These are phyloP conservation scores for Fragaria iinumae DNA, from an alignment of 306 rosid genomes.

Conservation along the genomic window DNA sequence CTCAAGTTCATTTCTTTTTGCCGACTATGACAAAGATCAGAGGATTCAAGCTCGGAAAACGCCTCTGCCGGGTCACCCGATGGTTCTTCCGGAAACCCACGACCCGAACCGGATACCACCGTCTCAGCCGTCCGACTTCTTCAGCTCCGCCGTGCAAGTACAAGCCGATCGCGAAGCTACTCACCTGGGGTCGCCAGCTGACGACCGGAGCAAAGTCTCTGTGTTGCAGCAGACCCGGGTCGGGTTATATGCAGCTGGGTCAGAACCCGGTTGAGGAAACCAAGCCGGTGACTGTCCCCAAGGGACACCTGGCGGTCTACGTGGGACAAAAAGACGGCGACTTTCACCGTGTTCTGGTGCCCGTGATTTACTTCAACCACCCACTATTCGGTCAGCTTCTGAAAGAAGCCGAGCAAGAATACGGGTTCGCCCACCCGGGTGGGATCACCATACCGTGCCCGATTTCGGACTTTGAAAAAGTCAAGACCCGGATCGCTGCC, in stretches of 20 bases:
- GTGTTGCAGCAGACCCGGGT: slow-evolving; percentile 34
- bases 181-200: slow-evolving; percentile 59
- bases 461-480: slow-evolving; percentile 64
- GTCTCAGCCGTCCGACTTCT: neutral
- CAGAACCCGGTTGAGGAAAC: slow-evolving; percentile 24
- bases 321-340: slow-evolving; percentile 79
- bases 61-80: slow-evolving; percentile 38
- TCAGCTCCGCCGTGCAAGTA: slow-evolving; percentile 7
- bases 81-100: slow-evolving; percentile 41
- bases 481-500: slow-evolving; percentile 65
- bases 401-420: slow-evolving; percentile 70
- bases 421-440: slow-evolving; percentile 72
- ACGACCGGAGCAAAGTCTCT: slow-evolving; percentile 46
- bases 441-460: slow-evolving; percentile 89
- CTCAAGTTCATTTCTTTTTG: neutral
- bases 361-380: slow-evolving; percentile 85
- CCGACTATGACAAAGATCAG: slow-evolving; percentile 41
- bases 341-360: slow-evolving; percentile 72
- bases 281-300: slow-evolving; percentile 50
- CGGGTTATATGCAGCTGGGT: slow-evolving; percentile 45
- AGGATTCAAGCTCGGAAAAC: slow-evolving; percentile 66
- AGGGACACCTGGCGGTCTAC: slow-evolving; percentile 85
- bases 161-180: slow-evolving; percentile 39
- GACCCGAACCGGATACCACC: slow-evolving; percentile 28
- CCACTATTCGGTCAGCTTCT: slow-evolving; percentile 74